Evolutionary conservation across 2,329 filamentous ascomycete genomes (phyloP).

Genomic region (Cladorrhinum sp.): DNA sequence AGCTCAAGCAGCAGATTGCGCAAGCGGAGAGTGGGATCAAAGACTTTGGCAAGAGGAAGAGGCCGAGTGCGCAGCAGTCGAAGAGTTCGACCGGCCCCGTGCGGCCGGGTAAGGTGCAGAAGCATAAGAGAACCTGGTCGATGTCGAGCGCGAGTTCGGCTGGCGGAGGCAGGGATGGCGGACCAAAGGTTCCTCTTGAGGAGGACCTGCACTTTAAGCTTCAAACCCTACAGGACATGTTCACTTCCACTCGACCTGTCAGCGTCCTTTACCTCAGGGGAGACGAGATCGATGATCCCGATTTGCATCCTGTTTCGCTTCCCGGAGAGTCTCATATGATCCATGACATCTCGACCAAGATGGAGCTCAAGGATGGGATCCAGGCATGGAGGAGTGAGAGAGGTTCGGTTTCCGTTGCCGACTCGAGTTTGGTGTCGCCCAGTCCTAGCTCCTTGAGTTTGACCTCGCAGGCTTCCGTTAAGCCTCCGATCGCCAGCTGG

Average conservation of each 20-base stretch:
- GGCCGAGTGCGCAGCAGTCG: slow-evolving; percentile 43
- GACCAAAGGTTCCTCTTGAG: slow-evolving; percentile 52
- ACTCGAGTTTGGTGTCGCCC: slow-evolving; percentile 61
- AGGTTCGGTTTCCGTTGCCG: slow-evolving; percentile 50
- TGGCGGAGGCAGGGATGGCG: slow-evolving; percentile 37
- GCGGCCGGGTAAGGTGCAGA: slow-evolving; percentile 76
- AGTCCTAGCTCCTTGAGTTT: slow-evolving; percentile 64
- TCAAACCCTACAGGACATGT: slow-evolving; percentile 80
- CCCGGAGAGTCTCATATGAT: slow-evolving; percentile 64
- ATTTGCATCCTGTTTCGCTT: slow-evolving; percentile 71
- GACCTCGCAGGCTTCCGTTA: slow-evolving; percentile 52
- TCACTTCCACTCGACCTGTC: slow-evolving; percentile 74
- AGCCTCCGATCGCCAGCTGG: slow-evolving; percentile 44
- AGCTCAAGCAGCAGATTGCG: slow-evolving; percentile 87
- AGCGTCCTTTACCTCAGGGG: slow-evolving; percentile 77
- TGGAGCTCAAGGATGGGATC: slow-evolving; percentile 30
- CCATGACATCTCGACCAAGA: slow-evolving; percentile 49
- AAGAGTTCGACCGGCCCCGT: slow-evolving; percentile 47
- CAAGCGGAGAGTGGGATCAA: slow-evolving; percentile 69
- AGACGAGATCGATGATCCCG: slow-evolving; percentile 74
- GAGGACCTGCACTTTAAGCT: slow-evolving; percentile 79
- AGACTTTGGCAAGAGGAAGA: slow-evolving; percentile 64
- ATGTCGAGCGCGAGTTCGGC: slow-evolving; percentile 69
- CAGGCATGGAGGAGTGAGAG: slow-evolving; percentile 53
- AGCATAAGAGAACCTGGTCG: slow-evolving; percentile 94